Percentiles rank a stretch among this genome's conserved stretches.
These are phyloP conservation scores for Cenchrus americanus DNA, from an alignment of 176 grass and related monocot species.

Conservation along the genomic window DNA sequence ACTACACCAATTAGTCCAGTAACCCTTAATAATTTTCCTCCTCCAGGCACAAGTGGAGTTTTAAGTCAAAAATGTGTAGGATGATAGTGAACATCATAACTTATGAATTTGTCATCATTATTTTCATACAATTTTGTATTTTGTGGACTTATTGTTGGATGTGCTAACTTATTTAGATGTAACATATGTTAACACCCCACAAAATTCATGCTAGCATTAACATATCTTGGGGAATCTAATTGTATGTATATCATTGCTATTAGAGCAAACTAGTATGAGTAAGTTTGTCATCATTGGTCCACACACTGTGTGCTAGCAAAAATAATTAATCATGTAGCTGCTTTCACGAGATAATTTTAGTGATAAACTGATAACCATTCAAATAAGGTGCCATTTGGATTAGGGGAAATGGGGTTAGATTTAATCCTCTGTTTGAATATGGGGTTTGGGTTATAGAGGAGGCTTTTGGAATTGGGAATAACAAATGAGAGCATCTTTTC, in stretches of 20 bases:
- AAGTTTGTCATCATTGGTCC: not conserved
- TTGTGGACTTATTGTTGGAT: too few species aligned
- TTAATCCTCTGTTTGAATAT: not conserved
- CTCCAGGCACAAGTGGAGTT: too few species aligned
- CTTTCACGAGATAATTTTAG: not conserved
- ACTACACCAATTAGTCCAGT: too few species aligned
- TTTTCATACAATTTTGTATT: too few species aligned
- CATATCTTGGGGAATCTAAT: conserved; percentile 25
- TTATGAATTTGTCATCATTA: too few species aligned
- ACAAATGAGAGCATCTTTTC: not conserved
- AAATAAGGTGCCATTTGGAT: not conserved
- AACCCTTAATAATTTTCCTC: too few species aligned
- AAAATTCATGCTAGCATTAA: not conserved
- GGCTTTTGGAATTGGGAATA: not conserved
- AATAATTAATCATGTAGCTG: not conserved
- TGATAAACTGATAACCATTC: not conserved
- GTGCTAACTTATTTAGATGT: too few species aligned
- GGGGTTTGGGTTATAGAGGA: not conserved
- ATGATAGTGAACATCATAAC: too few species aligned
- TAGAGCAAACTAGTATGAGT: not conserved
- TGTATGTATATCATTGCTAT: conserved; percentile 3
- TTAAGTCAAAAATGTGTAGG: too few species aligned
- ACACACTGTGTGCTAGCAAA: not conserved
- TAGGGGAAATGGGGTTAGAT: not conserved
- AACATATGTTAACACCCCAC: too few species aligned